Evolutionary conservation across 2,329 filamentous ascomycete species (phyloP).

Genomic region (Pseudogymnoascus sp.): DNA sequence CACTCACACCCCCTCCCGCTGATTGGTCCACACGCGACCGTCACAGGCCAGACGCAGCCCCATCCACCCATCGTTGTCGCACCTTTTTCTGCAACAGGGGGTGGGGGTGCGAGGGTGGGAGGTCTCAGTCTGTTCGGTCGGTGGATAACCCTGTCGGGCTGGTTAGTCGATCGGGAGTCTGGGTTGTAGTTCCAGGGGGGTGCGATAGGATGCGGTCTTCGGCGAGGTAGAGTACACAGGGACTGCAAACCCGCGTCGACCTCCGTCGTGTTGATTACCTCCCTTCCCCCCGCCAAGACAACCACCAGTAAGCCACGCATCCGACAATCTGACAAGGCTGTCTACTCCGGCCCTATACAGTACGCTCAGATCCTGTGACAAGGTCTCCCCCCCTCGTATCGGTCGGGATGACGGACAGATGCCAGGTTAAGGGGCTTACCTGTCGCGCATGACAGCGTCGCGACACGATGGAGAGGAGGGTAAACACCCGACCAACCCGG

Average conservation of each 20-base stretch:
- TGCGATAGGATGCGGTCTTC: no score
- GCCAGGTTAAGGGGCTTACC: not conserved
- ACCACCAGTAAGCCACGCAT: not conserved
- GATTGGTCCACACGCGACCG: not conserved
- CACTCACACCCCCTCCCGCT: not conserved
- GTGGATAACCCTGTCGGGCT: not conserved
- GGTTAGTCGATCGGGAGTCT: not conserved
- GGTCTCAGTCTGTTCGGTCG: not conserved
- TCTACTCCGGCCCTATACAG: not conserved
- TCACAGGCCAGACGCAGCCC: not conserved
- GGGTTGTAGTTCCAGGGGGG: no score
- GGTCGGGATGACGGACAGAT: not conserved
- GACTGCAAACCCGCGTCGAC: no score
- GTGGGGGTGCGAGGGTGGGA: not conserved
- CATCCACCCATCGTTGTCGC: not conserved
- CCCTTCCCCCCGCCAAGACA: not conserved
- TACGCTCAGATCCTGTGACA: not conserved
- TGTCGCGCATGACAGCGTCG: not conserved
- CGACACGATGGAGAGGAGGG: not conserved
- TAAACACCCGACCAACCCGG: not conserved
- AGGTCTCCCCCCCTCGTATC: not conserved
- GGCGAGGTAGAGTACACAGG: no score
- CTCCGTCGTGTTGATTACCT: no score
- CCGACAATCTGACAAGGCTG: not conserved
- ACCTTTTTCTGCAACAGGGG: not conserved